Conservation (phyloP, 2,329 filamentous ascomycete species). For the Venturia carpophila region DNA sequence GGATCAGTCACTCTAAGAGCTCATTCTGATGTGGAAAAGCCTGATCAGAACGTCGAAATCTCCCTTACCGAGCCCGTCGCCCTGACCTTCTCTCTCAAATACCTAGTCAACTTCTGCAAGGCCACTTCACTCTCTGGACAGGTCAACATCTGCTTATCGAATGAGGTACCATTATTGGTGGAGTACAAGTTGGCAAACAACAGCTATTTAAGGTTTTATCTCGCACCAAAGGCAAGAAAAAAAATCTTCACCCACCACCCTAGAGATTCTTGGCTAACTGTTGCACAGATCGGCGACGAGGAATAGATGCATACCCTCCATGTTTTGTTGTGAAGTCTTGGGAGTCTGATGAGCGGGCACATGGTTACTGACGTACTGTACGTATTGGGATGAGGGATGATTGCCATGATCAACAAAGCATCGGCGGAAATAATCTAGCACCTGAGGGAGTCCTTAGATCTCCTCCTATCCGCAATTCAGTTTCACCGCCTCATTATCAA, state of each 20-base stretch:
- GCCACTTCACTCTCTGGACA: conserved; percentile 71
- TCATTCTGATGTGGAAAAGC: conserved; percentile 84
- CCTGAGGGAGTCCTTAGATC: neutral
- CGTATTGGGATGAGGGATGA: conserved; percentile 3
- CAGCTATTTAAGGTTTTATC: conserved; percentile 92
- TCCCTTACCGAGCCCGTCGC: conserved; percentile 85
- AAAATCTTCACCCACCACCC: neutral
- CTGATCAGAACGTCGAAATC: conserved; percentile 77
- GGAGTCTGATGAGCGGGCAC: conserved; percentile 10
- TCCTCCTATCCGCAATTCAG: conserved; percentile 7
- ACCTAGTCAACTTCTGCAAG: conserved; percentile 99
- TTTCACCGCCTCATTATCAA: conserved; percentile 9
- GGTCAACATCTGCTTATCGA: conserved; percentile 90
- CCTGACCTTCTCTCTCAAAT: conserved; percentile 97
- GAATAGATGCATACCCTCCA: conserved; percentile 30
- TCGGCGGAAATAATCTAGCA: conserved; percentile 1
- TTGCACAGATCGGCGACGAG: conserved; percentile 58
- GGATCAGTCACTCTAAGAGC: conserved; percentile 86
- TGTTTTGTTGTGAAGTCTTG: conserved; percentile 14
- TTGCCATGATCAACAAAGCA: neutral
- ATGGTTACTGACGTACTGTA: neutral
- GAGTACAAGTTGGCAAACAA: conserved; percentile 75
- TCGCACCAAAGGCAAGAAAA: conserved; percentile 80
- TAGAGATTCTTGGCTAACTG: neutral
- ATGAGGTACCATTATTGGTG: conserved; percentile 91